Conservation (phyloP, 2,329 filamentous ascomycete species). For the Hymenoscyphus albidus region DNA sequence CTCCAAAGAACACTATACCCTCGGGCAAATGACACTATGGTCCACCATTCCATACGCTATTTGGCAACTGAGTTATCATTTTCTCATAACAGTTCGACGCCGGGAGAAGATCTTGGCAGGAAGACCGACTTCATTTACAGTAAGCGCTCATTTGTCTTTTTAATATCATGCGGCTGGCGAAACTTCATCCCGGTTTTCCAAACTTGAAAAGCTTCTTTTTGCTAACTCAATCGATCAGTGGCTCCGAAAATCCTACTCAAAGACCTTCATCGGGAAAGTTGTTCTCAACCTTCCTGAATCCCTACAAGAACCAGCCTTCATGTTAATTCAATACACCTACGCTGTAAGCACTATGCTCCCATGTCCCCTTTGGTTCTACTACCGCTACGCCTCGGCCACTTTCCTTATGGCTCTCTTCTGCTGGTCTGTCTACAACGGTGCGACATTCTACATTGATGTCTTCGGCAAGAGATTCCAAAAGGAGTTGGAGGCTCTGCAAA, state of each 20-base stretch:
- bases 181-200: background rate
- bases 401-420: conserved; percentile 83
- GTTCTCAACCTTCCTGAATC: conserved; percentile 72
- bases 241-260: conserved; percentile 87
- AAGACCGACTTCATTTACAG: conserved; percentile 88
- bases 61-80: conserved; percentile 92
- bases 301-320: conserved; percentile 86
- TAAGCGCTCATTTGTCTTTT: background rate
- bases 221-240: conserved; percentile 43
- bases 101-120: conserved; percentile 94
- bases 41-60: conserved; percentile 86
- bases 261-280: conserved; percentile 80
- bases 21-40: conserved; percentile 87
- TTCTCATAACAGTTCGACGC: conserved; percentile 92
- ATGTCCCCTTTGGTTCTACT: conserved; percentile 93
- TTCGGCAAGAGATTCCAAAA: conserved; percentile 97
- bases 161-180: background rate
- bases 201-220: background rate
- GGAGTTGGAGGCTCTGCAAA: conserved; percentile 83
- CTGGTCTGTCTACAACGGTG: conserved; percentile 95
- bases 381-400: conserved; percentile 68
- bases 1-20: conserved; percentile 74
- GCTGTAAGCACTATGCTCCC: conserved; percentile 91
- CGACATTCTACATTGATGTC: conserved; percentile 96
- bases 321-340: conserved; percentile 92